Evolutionary conservation across 306 rosid species (phyloP), one percentile per base, ranked within the genome.

Genomic region (Urtica urens): DNA sequence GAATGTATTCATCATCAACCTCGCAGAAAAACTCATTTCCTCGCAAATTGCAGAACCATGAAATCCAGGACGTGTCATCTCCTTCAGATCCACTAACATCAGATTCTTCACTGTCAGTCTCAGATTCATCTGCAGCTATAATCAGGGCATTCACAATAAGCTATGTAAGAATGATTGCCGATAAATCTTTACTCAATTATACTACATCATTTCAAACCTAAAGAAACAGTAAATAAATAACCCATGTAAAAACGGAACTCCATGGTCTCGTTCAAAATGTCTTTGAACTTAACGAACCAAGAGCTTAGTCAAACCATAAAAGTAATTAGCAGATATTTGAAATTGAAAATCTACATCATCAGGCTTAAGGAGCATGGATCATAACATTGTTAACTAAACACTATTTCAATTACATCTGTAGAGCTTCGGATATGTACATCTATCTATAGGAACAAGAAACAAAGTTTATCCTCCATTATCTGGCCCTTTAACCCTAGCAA

Each of bases 81-180:
- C 95, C 97, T 14, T 88, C 95, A 15, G 95, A 88, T 57, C 97
- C 97, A 62, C 97, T 84, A 48, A 88, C 97, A 65, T 88, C 97
- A 6, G 97, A 88, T 70, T 84, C 97, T 68, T 84, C 93, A 22
- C 94, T 84, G 58, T 88, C 95, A 4, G 97, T 78, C 67, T 88
- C 97, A 64, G 93, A 88, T 74, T 84, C 97, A 74, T 78, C 97
- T 81, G 90, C 74, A 63, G 62, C 67, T 19, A 51, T 60, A 71
- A 67, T 34, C 35, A 30, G 7, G 19, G 20, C 23, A 8, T 22
- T 14, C 3, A 15, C 7, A 5, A 53, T 24, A 14, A 23, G 43
- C 28, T 12, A 38, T 2, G 25, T 68, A 49, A 57, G 27, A 37
- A 14, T 8, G 0, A 49, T 12, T 9, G 10, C 8, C 3, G 27